Base-by-base conservation (phyloP, 1,284 basidiomycete species). In the Ceratorhiza oryzae-sativae region DNA sequence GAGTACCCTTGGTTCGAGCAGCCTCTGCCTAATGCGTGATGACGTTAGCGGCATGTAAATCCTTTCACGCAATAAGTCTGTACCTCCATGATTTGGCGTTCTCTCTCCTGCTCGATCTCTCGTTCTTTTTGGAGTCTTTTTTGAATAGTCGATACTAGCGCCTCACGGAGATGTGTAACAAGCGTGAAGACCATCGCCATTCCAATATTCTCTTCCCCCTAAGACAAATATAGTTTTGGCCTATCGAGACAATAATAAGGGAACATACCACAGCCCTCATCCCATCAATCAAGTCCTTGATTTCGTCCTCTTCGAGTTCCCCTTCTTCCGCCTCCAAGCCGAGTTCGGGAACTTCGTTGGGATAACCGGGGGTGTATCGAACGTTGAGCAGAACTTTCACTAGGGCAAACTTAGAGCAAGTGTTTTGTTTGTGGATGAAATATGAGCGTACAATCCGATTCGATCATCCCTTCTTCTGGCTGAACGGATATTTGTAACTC, bases 101-200 rank as follows among this genome's bases (percentile, higher is more conserved):
- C 89, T 77, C 85, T 89, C 79, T 94, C 89, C 72, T 79, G 84
- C 73, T 91, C 93, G 76, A 87, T 88, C 75, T 86, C 85, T 72
- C 84, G 82, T 73, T 84, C 85, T 65, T 80, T 84, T 72, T 88
- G 87, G 36, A 84, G 83, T 73, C 92, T 86, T 55, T 83, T 79
- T 55, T 85, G 84, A 51, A 93, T 86, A 36, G 96, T 81, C 15
- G 79, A 78, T 2, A 89, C 87, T 13, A 98, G 82, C 60, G 88
- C 85, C 79, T 98, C 96, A 74, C 92, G 86, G 55, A 98, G 85
- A 77, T 94, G 91, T 1, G 93, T 91, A 3, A 95, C 92, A 5
- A 99, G 85, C 0, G 96, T 94, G 79, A 98, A 99, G 12, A 95
- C 96, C 95, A 98, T 98, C 1, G 97, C 95, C 91, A 98, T 97